These are phyloP conservation scores for Verticillium nubilum DNA, from an alignment of 2,329 filamentous ascomycete genomes.

Conservation along the genomic window DNA sequence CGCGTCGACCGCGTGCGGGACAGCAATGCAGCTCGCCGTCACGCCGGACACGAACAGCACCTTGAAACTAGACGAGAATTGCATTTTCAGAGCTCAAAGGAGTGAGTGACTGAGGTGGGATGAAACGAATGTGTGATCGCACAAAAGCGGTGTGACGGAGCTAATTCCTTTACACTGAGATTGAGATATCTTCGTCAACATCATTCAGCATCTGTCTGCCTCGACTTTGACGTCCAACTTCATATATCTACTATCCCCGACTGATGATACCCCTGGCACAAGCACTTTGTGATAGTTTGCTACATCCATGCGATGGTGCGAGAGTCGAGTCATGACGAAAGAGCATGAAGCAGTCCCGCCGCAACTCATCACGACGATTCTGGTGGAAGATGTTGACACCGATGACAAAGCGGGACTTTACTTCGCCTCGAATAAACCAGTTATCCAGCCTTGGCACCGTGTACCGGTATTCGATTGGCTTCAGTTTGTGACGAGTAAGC, in stretches of 20 bases:
- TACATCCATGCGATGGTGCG: not conserved
- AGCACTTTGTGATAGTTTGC: not conserved
- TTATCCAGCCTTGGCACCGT: not conserved
- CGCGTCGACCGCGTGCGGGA: not conserved
- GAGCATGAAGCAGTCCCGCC: not conserved
- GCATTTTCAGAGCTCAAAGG: not conserved
- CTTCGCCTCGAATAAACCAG: not conserved
- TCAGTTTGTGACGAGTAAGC: not conserved
- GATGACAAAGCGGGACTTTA: not conserved
- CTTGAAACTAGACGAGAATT: not conserved
- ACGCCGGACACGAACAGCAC: not conserved
- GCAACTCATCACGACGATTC: too few species aligned
- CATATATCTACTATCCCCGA: not conserved
- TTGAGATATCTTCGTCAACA: not conserved
- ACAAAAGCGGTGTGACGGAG: not conserved
- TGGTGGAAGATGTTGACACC: not conserved
- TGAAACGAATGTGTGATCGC: not conserved
- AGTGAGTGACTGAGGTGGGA: not conserved
- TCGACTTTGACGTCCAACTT: not conserved
- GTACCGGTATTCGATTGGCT: not conserved
- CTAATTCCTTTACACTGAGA: not conserved
- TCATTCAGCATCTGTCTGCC: not conserved
- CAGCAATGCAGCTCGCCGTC: not conserved
- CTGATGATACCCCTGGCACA: not conserved
- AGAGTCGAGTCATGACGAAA: not conserved